Evolutionary conservation across 345 rosid species (phyloP).

Genomic region (Boechera divaricarpa): DNA sequence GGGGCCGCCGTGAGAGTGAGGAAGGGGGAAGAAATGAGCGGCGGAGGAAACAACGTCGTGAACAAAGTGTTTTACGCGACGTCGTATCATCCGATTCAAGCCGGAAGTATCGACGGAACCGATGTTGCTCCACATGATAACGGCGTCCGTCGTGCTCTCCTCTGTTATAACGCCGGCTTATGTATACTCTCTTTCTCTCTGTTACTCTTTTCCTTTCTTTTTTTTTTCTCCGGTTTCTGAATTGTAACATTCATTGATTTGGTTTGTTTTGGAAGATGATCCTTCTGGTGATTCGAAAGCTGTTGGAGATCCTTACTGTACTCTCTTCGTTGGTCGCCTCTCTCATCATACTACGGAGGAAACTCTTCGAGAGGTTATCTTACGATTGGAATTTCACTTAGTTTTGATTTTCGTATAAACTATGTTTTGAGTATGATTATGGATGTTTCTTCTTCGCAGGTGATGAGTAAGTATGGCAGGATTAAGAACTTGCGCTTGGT

Average conservation of each 20-base stretch:
- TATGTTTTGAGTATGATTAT: not conserved
- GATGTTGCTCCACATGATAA: constrained; percentile 81
- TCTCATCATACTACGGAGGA: constrained; percentile 76
- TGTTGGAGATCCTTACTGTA: constrained; percentile 78
- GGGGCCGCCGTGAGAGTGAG: constrained; percentile 32
- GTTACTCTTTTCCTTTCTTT: not conserved
- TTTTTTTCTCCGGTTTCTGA: not conserved
- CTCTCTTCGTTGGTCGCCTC: constrained; percentile 79
- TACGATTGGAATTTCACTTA: not conserved
- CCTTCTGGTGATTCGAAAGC: constrained; percentile 78
- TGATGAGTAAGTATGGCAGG: constrained; percentile 82
- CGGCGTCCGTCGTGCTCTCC: constrained; percentile 78
- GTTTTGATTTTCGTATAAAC: not conserved
- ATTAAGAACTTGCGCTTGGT: constrained; percentile 89
- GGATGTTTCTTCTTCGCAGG: constrained; percentile 48
- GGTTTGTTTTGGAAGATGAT: constrained; percentile 60
- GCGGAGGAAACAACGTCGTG: constrained; percentile 44
- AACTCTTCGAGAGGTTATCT: constrained; percentile 64
- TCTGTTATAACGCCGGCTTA: constrained; percentile 83
- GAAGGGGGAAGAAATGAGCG: constrained; percentile 29
- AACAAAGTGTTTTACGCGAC: constrained; percentile 86
- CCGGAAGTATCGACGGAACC: constrained; percentile 94
- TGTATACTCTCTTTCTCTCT: constrained; percentile 48
- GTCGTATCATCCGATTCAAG: constrained; percentile 94
- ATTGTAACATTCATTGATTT: not conserved